Conservation (phyloP, 2,329 filamentous ascomycete species). For the Lasiodiplodia hormozganensis region DNA sequence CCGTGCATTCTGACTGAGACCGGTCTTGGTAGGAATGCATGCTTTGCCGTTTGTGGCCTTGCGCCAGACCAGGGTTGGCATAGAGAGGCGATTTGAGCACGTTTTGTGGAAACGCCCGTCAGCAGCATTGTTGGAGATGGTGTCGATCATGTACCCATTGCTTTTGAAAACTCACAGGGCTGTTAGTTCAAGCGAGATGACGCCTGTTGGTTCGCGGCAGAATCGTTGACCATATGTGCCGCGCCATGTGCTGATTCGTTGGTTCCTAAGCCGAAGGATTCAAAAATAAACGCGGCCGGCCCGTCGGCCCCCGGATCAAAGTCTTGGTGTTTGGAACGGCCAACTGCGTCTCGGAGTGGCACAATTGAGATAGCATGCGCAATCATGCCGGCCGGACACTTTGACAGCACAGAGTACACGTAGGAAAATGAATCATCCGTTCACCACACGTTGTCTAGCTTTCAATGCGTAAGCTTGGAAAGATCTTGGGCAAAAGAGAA, state of each 20-base stretch:
- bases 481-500: too few relatives aligned
- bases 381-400: too few relatives aligned
- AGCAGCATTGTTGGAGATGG: not conserved
- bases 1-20: not conserved
- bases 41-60: not conserved
- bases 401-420: too few relatives aligned
- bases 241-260: not conserved
- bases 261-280: not conserved
- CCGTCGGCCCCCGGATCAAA: not conserved
- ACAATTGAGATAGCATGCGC: too few relatives aligned
- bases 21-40: not conserved
- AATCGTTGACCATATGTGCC: not conserved
- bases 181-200: not conserved
- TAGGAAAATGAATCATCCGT: too few relatives aligned
- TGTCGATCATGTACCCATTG: not conserved
- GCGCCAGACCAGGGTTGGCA: not conserved
- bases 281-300: not conserved
- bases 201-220: not conserved
- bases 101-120: not conserved
- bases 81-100: slow-evolving; percentile 1
- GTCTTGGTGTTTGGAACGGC: too few relatives aligned
- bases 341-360: too few relatives aligned
- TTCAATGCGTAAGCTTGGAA: too few relatives aligned
- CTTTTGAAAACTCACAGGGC: not conserved
- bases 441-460: too few relatives aligned